These are phyloP conservation scores for Trichothecium sympodiale DNA, from an alignment of 2,329 filamentous ascomycete genomes.

Conservation along the genomic window DNA sequence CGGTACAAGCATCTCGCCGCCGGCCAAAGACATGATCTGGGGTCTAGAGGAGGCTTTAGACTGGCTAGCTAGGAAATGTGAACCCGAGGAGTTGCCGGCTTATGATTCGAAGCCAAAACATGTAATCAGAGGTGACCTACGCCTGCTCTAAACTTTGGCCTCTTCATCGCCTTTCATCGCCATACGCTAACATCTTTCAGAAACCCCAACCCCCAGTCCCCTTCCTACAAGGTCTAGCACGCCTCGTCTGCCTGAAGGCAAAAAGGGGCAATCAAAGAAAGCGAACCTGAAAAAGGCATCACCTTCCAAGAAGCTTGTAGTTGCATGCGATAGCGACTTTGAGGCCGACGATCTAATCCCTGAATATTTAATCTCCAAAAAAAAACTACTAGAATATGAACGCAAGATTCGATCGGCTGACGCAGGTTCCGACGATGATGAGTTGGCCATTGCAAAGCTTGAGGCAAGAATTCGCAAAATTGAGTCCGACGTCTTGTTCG, in stretches of 20 bases:
- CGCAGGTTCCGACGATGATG: slow-evolving; percentile 10
- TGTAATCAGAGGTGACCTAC: slow-evolving; percentile 22
- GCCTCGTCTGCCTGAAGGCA: slow-evolving; percentile 20
- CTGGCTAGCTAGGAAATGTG: slow-evolving; percentile 75
- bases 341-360: slow-evolving; percentile 67
- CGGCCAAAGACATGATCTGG: slow-evolving; percentile 60
- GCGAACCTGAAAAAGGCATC: slow-evolving; percentile 11
- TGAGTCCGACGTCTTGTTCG: slow-evolving; percentile 68
- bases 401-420: slow-evolving; percentile 15
- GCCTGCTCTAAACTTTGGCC: neutral
- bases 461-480: slow-evolving; percentile 66
- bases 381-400: slow-evolving; percentile 52
- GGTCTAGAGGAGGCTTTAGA: slow-evolving; percentile 81
- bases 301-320: slow-evolving; percentile 27
- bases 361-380: slow-evolving; percentile 65
- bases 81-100: slow-evolving; percentile 55
- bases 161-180: neutral
- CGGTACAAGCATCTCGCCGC: slow-evolving; percentile 46
- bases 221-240: slow-evolving; percentile 38
- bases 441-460: slow-evolving; percentile 50
- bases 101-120: slow-evolving; percentile 43
- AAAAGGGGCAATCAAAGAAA: slow-evolving; percentile 22
- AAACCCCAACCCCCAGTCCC: slow-evolving; percentile 39
- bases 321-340: slow-evolving; percentile 56
- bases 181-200: slow-evolving; percentile 10